Percentiles rank a stretch among this genome's conserved stretches.
Evolutionary conservation across 192 early-diverging fungal genomes (phyloP).

Genomic region (Backusella tarrabulga): DNA sequence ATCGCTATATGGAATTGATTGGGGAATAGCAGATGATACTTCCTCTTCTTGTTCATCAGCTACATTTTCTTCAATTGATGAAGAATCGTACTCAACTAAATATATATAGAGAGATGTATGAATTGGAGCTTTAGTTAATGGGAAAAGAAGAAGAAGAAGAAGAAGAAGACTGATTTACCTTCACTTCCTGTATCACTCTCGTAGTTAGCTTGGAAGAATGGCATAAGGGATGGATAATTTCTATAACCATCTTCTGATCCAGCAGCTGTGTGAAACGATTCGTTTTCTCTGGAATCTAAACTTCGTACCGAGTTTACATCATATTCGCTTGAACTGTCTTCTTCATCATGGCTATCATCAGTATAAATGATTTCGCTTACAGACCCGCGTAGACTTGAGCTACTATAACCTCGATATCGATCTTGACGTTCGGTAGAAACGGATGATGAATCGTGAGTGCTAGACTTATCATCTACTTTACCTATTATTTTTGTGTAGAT

Average conservation of each 20-base stretch:
- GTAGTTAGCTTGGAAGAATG: background rate
- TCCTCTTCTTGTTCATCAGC: background rate
- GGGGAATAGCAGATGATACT: constrained; percentile 2
- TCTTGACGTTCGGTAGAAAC: background rate
- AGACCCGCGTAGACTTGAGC: background rate
- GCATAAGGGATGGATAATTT: background rate
- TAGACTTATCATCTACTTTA: constrained; percentile 3
- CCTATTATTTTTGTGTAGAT: background rate
- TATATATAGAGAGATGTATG: background rate
- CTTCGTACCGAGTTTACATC: constrained; percentile 8
- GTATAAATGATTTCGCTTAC: constrained; percentile 1
- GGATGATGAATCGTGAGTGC: background rate
- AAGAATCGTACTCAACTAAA: background rate
- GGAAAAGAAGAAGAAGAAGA: background rate
- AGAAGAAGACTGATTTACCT: background rate
- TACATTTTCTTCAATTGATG: background rate
- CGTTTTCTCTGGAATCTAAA: constrained; percentile 8
- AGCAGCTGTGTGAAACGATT: constrained; percentile 24
- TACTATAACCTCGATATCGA: background rate
- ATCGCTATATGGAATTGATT: constrained; percentile 22
- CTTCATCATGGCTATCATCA: background rate
- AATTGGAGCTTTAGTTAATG: background rate
- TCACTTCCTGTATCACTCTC: background rate
- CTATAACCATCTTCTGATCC: constrained; percentile 1
- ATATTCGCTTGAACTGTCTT: background rate